These are phyloP conservation scores for Petrea volubilis DNA, from an alignment of 257 asterid genomes.

Conservation along the genomic window DNA sequence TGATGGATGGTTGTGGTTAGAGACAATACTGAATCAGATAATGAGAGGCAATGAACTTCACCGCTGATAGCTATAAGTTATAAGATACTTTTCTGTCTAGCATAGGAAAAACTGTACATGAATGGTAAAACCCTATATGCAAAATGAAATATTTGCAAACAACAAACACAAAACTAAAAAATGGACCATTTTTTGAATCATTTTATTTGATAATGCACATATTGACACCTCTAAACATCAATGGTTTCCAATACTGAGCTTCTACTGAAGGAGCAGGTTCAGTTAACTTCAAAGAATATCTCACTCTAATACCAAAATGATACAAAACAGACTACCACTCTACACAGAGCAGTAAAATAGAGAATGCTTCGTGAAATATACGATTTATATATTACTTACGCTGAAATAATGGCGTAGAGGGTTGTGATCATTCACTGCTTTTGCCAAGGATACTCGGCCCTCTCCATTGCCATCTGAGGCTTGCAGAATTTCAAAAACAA, in stretches of 20 bases:
- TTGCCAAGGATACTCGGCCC: constrained; percentile 58
- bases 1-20: not conserved
- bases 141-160: not conserved
- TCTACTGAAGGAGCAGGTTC: not conserved
- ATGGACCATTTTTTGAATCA: not conserved
- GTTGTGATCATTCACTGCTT: constrained; percentile 63
- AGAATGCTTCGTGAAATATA: constrained; percentile 6
- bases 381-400: constrained; percentile 34
- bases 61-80: not conserved
- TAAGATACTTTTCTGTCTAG: not conserved
- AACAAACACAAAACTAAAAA: not conserved
- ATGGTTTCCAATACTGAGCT: not conserved
- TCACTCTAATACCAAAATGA: not conserved
- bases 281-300: not conserved
- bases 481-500: constrained; percentile 66
- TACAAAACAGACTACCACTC: not conserved
- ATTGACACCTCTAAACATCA: not conserved
- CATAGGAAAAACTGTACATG: not conserved
- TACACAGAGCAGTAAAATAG: constrained; percentile 1
- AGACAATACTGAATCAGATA: not conserved
- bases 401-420: constrained; percentile 70
- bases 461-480: constrained; percentile 68
- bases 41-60: not conserved
- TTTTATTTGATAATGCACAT: not conserved
- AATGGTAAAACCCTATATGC: not conserved